phyloP scores from a whole-genome alignment of 192 early-diverging fungal genomes.

The Linnemannia schmuckeri region DNA sequence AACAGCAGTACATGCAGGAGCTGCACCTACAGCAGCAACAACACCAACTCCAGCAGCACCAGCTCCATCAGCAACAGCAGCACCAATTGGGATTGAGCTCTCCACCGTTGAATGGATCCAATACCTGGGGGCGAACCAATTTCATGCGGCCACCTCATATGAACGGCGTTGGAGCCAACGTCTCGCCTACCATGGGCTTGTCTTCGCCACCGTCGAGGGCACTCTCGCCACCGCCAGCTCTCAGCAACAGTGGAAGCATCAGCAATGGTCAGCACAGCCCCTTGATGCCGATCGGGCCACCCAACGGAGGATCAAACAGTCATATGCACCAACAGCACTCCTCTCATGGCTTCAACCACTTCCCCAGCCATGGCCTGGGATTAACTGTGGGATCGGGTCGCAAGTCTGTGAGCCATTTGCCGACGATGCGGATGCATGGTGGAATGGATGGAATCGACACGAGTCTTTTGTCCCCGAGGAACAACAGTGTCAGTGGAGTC shows the following conservation, averaged over 20 bases:
- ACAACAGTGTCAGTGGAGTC: conserved; percentile 11
- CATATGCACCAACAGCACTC: conserved; percentile 21
- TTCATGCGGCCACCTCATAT: conserved; percentile 19
- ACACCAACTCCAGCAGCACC: conserved; percentile 21
- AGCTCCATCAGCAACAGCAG: conserved; percentile 10
- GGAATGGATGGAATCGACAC: conserved; percentile 15
- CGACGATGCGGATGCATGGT: conserved; percentile 17
- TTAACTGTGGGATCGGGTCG: conserved; percentile 28
- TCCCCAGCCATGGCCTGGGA: conserved; percentile 24
- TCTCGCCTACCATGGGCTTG: conserved; percentile 11
- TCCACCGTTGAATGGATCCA: conserved; percentile 24
- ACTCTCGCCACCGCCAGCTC: conserved; percentile 16
- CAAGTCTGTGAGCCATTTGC: conserved; percentile 42
- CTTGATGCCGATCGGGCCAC: not conserved
- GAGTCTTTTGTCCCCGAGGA: not conserved
- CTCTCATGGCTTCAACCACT: conserved; percentile 16
- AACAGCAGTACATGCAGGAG: conserved; percentile 12
- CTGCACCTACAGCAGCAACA: conserved; percentile 13
- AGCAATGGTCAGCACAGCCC: conserved; percentile 9
- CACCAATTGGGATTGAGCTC: conserved; percentile 20
- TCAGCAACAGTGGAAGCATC: not conserved
- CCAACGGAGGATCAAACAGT: conserved; percentile 11
- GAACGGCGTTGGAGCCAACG: not conserved
- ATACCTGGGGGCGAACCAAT: conserved; percentile 13
- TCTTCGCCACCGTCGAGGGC: conserved; percentile 23